Evolutionary conservation across 2,329 filamentous ascomycete genomes (phyloP), one percentile per base, ranked within the genome.

Genomic region (Hawksworthiomyces lignivorus): DNA sequence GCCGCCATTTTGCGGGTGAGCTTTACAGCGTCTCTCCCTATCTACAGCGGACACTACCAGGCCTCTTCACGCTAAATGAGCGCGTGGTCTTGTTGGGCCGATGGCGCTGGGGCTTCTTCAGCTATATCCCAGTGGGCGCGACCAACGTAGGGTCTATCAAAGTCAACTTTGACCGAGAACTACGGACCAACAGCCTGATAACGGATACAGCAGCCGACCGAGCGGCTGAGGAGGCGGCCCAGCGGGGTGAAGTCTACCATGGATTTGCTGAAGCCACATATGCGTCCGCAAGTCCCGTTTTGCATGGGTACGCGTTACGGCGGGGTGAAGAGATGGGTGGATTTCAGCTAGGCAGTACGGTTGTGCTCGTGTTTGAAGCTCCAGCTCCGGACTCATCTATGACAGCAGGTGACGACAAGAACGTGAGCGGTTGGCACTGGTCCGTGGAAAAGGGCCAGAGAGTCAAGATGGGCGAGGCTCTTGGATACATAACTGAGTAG

Each of bases 51-150:
- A 94, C 86, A 1, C 73, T 98, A 0, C 92, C 92, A 0, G 90
- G 90, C 2, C 77, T 98, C 1, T 98, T 98, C 67, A 96, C 90
- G 0, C 72, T 98, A 17, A 98, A 98, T 63, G 92, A 98, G 66
- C 82, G 92, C 41, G 87, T 98, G 19, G 92, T 94, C 1, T 77
- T 98, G 1, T 73, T 98, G 2, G 92, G 92, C 15, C 77, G 88
- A 45, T 98, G 92, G 92, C 84, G 89, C 43, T 94, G 87, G 77
- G 92, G 92, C 15, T 97, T 98, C 75, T 98, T 98, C 71, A 85
- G 82, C 51, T 96, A 88, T 65, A 90, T 87, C 0, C 89, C 94
- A 12, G 92, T 98, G 26, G 92, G 92, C 48, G 92, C 92, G 7
- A 98, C 92, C 18, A 98, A 98, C 55, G 92, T 98, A 33, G 92